phyloP scores from a whole-genome alignment of 2,329 filamentous ascomycete species.

The Trichophyton rubrum region DNA sequence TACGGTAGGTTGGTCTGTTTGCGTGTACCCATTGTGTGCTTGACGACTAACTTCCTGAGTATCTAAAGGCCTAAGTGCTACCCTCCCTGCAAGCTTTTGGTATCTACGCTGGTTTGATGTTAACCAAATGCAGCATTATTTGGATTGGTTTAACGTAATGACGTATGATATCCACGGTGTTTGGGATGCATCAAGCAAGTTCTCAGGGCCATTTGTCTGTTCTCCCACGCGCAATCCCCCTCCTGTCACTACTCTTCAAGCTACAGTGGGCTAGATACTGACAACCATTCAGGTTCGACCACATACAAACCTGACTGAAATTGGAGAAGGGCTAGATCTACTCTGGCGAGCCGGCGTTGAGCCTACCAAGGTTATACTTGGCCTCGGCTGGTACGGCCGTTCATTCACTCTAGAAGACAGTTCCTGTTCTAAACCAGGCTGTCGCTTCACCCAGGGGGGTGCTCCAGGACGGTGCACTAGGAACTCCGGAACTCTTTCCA shows the following conservation, averaged over 20 bases:
- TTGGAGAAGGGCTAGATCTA: slow-evolving; percentile 17
- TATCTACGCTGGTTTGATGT: slow-evolving; percentile 19
- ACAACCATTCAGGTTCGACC: background rate
- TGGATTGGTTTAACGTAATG: slow-evolving; percentile 21
- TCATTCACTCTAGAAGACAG: slow-evolving; percentile 20
- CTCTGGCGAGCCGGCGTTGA: slow-evolving; percentile 20
- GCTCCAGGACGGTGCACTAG: slow-evolving; percentile 20
- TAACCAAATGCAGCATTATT: slow-evolving; percentile 9
- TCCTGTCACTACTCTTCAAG: background rate
- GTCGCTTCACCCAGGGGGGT: slow-evolving; percentile 16
- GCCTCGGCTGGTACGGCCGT: slow-evolving; percentile 37
- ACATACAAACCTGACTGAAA: slow-evolving; percentile 18
- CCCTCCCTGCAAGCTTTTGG: slow-evolving; percentile 12
- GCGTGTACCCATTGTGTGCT: background rate
- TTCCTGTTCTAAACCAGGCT: slow-evolving; percentile 16
- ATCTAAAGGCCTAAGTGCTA: background rate
- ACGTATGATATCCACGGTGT: slow-evolving; percentile 16
- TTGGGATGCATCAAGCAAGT: background rate
- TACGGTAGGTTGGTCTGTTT: background rate
- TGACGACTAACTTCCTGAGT: background rate
- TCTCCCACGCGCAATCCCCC: background rate
- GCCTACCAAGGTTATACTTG: slow-evolving; percentile 23
- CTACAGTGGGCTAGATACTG: background rate
- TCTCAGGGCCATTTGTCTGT: background rate
- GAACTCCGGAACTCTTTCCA: background rate